phyloP scores from a whole-genome alignment of 768 basidiomycete genomes.

The Mycena kentingensis region DNA sequence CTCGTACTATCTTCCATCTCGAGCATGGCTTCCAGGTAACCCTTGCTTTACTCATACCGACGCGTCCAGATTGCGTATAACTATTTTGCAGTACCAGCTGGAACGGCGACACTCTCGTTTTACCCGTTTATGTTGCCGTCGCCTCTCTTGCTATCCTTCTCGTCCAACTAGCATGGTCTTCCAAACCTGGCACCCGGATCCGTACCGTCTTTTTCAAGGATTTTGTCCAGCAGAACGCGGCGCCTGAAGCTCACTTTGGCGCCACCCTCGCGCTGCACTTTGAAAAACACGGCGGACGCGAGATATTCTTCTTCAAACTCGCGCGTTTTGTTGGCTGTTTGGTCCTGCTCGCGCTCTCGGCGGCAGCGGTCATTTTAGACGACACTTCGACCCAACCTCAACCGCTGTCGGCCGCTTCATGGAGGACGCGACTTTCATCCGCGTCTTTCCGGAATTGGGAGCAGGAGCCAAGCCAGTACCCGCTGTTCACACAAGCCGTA shows the following conservation, averaged over 20 bases:
- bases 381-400: conserved; percentile 21
- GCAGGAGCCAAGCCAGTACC: conserved; percentile 13
- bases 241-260: conserved; percentile 12
- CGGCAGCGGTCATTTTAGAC: conserved; percentile 42
- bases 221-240: not conserved
- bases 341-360: conserved; percentile 49
- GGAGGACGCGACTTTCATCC: no score
- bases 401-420: not conserved
- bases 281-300: conserved; percentile 43
- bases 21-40: no score
- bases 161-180: conserved; percentile 25
- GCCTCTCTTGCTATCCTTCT: conserved; percentile 35
- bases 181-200: not conserved
- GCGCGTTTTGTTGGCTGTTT: conserved; percentile 45
- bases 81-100: no score
- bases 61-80: no score
- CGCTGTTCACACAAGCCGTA: conserved; percentile 22
- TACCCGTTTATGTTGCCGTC: conserved; percentile 37
- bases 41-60: no score
- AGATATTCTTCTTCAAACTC: conserved; percentile 48
- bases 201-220: not conserved
- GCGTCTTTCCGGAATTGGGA: conserved; percentile 10
- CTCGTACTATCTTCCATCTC: no score
- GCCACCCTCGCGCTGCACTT: conserved; percentile 37
- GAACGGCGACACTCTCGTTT: conserved; percentile 29